Evolutionary conservation across 441 rosid genomes (phyloP).

Genomic region (Croton laevigatus): DNA sequence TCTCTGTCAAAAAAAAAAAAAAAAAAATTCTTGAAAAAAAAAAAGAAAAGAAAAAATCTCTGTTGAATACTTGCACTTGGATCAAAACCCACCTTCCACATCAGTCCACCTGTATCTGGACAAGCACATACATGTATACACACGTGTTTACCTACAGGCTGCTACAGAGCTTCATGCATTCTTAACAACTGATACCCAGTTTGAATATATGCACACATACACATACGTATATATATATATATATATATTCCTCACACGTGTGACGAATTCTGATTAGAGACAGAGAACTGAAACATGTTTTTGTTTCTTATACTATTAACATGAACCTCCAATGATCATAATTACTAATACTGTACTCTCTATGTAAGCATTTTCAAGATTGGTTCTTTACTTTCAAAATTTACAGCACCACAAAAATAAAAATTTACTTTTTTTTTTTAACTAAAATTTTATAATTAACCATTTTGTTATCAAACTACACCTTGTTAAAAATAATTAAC

Average conservation of each 20-base stretch:
- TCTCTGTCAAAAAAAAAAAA: too few relatives aligned
- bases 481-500: neutral
- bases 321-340: constrained; percentile 11
- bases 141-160: constrained; percentile 26
- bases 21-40: too few relatives aligned
- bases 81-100: constrained; percentile 18
- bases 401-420: neutral
- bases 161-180: constrained; percentile 27
- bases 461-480: neutral
- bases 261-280: constrained; percentile 20
- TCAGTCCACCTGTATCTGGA: constrained; percentile 25
- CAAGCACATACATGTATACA: constrained; percentile 22
- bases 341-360: neutral
- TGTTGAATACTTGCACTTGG: constrained; percentile 15
- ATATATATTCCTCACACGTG: constrained; percentile 42
- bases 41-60: neutral
- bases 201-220: neutral
- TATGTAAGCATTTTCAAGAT: neutral
- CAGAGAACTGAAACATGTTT: constrained; percentile 19
- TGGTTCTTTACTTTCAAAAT: neutral
- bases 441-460: too few relatives aligned
- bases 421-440: too few relatives aligned
- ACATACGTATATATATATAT: too few relatives aligned
- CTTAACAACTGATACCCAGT: constrained; percentile 14
- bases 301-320: neutral